A percentile compares a stretch with the other conserved stretches of the same genome.
Conservation (phyloP, 768 basidiomycete species). For the Kwoniella pini region DNA sequence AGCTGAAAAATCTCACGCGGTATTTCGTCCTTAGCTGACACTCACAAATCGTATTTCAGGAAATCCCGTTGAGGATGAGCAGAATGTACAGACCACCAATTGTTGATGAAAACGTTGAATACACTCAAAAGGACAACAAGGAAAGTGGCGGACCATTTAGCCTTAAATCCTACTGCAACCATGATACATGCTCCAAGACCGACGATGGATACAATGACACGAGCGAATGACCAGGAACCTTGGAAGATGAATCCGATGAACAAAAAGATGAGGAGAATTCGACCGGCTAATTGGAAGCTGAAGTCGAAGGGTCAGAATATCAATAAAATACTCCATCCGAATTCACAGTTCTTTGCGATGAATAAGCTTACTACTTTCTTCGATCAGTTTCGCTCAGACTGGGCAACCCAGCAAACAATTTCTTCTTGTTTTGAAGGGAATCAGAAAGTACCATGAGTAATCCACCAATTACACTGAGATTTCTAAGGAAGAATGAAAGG, state of each 20-base stretch:
- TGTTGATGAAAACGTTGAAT: slow-evolving; percentile 98
- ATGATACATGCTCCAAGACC: slow-evolving; percentile 90
- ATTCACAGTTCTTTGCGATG: too few relatives aligned
- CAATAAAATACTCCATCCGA: background rate
- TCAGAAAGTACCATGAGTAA: slow-evolving; percentile 99
- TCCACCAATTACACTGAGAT: slow-evolving; percentile 94
- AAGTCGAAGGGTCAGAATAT: background rate
- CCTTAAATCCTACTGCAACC: slow-evolving; percentile 99
- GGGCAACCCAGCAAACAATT: slow-evolving; percentile 86
- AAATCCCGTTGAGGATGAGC: slow-evolving; percentile 96
- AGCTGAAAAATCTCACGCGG: background rate
- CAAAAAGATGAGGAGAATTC: slow-evolving; percentile 95
- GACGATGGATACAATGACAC: slow-evolving; percentile 82
- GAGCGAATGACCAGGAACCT: slow-evolving; percentile 82
- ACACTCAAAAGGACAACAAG: slow-evolving; percentile 84
- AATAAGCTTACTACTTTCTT: slow-evolving; percentile 86
- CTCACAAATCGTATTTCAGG: slow-evolving; percentile 91
- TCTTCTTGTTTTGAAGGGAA: slow-evolving; percentile 82
- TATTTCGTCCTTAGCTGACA: background rate
- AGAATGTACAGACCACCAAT: slow-evolving; percentile 93
- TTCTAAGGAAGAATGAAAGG: slow-evolving; percentile 99
- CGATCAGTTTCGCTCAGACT: slow-evolving; percentile 89
- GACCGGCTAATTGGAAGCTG: slow-evolving; percentile 96
- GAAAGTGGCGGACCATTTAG: slow-evolving; percentile 97
- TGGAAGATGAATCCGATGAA: slow-evolving; percentile 97